A percentile compares a stretch with the other conserved stretches of the same genome.
Evolutionary conservation across 257 asterid genomes (phyloP).

Genomic region (Prunella vulgaris): DNA sequence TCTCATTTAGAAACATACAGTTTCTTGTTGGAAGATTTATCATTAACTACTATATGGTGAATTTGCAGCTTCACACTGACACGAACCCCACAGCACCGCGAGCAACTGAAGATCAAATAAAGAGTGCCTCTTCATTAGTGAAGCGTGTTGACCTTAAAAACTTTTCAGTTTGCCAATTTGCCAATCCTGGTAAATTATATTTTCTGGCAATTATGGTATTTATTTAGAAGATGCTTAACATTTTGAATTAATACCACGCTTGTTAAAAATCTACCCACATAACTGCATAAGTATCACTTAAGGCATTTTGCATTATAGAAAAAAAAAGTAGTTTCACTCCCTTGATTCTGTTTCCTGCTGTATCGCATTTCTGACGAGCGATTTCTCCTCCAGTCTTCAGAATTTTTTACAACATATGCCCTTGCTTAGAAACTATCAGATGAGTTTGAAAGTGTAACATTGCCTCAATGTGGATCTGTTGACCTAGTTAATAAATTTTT

Average conservation of each 20-base stretch:
- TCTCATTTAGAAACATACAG: not conserved
- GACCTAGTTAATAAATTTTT: not conserved
- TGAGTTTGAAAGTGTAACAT: not conserved
- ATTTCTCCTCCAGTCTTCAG: not conserved
- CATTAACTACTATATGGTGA: slow-evolving; percentile 15
- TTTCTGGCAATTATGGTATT: not conserved
- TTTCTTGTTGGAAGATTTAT: slow-evolving; percentile 13
- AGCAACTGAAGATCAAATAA: slow-evolving; percentile 81
- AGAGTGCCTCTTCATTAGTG: slow-evolving; percentile 60
- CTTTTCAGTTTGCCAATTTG: slow-evolving; percentile 92
- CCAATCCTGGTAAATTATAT: slow-evolving; percentile 74
- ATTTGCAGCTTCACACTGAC: slow-evolving; percentile 58
- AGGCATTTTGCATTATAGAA: not conserved
- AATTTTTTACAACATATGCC: not conserved
- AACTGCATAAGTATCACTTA: not conserved
- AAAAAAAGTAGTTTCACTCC: not conserved
- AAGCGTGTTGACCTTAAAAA: slow-evolving; percentile 77
- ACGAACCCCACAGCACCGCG: slow-evolving; percentile 39
- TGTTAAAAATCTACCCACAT: too few species aligned
- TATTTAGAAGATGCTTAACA: too few species aligned
- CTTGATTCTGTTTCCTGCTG: not conserved
- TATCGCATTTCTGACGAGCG: not conserved
- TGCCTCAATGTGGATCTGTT: not conserved
- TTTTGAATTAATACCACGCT: too few species aligned
- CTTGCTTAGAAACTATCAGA: not conserved